Conservation (phyloP, 495 filamentous ascomycete species). For the Lasiosphaeria miniovina region DNA sequence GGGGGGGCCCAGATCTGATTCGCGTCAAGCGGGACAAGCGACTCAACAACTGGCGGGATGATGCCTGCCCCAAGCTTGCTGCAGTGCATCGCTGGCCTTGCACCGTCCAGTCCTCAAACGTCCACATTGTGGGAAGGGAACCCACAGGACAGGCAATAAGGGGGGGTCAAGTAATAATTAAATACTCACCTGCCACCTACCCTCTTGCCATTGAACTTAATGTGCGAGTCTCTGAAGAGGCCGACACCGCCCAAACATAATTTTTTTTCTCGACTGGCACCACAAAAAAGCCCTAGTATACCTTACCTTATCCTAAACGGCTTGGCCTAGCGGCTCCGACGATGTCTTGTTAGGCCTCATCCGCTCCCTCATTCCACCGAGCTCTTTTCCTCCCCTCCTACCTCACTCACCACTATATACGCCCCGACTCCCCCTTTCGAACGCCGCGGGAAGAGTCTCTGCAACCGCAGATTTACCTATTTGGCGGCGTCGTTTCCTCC, state of each 20-base stretch:
- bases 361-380: not conserved
- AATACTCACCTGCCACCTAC: not conserved
- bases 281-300: not conserved
- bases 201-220: not conserved
- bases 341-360: not conserved
- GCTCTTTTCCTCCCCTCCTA: not conserved
- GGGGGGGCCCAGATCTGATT: constrained; percentile 14
- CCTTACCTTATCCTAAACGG: not conserved
- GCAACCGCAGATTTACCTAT: not conserved
- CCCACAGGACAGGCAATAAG: not conserved
- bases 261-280: not conserved
- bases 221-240: not conserved
- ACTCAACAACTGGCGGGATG: constrained; percentile 22
- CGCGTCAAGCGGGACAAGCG: constrained; percentile 4
- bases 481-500: not conserved
- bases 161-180: not conserved
- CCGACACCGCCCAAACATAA: not conserved
- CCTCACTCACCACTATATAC: not conserved
- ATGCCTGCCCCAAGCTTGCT: not conserved
- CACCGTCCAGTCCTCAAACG: constrained; percentile 2
- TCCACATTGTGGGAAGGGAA: not conserved
- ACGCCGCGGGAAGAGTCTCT: not conserved
- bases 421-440: not conserved
- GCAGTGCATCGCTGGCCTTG: not conserved
- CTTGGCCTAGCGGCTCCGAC: not conserved